phyloP scores from a whole-genome alignment of 2,329 filamentous ascomycete genomes.

The Pseudogymnoascus sp. region DNA sequence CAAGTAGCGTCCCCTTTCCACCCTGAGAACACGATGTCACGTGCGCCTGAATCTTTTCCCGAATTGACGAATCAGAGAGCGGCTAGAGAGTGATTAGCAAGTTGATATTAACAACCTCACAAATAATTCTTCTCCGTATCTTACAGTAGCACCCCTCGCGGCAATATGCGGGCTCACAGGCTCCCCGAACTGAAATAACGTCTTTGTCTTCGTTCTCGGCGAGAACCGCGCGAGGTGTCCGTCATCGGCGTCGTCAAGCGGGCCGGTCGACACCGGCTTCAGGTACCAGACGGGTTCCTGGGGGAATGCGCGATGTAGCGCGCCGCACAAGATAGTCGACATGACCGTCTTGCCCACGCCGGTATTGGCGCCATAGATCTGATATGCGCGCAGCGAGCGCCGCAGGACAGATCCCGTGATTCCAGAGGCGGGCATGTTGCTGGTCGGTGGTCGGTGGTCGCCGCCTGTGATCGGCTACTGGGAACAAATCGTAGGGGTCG shows the following conservation, averaged over 20 bases:
- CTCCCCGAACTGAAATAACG: constrained; percentile 64
- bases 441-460: background rate
- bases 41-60: constrained; percentile 41
- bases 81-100: constrained; percentile 30
- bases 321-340: constrained; percentile 63
- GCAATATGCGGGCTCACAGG: constrained; percentile 75
- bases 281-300: constrained; percentile 54
- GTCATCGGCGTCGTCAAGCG: constrained; percentile 62
- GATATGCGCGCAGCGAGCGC: constrained; percentile 59
- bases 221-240: constrained; percentile 52
- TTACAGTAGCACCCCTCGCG: constrained; percentile 34
- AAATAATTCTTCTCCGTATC: constrained; percentile 8
- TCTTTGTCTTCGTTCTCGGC: constrained; percentile 46
- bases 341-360: constrained; percentile 80
- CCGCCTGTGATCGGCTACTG: background rate
- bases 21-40: constrained; percentile 36
- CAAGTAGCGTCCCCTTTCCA: constrained; percentile 52
- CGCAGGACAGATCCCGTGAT: constrained; percentile 49
- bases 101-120: constrained; percentile 36
- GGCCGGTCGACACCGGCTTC: constrained; percentile 77
- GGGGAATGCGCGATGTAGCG: constrained; percentile 42
- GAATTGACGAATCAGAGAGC: constrained; percentile 44
- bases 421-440: constrained; percentile 38
- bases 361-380: constrained; percentile 79
- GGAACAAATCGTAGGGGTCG: background rate